Conservation (phyloP, 306 rosid species). For the Hippophae tibetana region DNA sequence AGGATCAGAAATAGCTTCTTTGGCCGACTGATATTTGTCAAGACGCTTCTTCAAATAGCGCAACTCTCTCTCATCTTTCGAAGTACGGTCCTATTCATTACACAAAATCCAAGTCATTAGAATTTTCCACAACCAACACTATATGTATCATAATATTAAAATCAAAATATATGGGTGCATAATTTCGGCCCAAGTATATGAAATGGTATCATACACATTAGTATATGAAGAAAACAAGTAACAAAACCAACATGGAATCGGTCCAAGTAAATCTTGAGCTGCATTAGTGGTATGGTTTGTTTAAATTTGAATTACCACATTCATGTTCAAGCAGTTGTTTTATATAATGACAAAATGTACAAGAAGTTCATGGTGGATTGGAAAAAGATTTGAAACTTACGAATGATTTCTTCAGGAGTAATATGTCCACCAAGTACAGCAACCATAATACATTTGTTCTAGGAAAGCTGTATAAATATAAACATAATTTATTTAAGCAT, state of each 20-base stretch:
- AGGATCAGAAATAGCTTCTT: slow-evolving; percentile 70
- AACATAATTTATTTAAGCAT: slow-evolving; percentile 17
- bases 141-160: no score
- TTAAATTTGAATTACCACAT: neutral
- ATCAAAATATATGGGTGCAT: no score
- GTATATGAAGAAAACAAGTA: no score
- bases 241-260: no score
- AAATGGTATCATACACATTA: no score
- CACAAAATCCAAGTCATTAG: slow-evolving; percentile 4
- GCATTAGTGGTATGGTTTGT: no score
- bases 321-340: neutral
- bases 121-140: neutral
- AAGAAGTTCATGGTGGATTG: neutral
- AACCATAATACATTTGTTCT: slow-evolving; percentile 85
- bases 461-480: slow-evolving; percentile 51
- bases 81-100: slow-evolving; percentile 49
- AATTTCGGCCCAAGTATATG: no score
- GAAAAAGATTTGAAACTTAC: slow-evolving; percentile 39
- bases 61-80: slow-evolving; percentile 73
- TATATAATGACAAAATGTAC: slow-evolving; percentile 8
- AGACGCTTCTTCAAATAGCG: slow-evolving; percentile 88
- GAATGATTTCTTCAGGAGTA: slow-evolving; percentile 76
- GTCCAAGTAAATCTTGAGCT: no score
- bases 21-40: slow-evolving; percentile 59
- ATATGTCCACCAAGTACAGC: slow-evolving; percentile 71